Evolutionary conservation across 2,329 filamentous ascomycete species (phyloP), one percentile per base, ranked within the genome.

Genomic region (Diplodia scrobiculata): DNA sequence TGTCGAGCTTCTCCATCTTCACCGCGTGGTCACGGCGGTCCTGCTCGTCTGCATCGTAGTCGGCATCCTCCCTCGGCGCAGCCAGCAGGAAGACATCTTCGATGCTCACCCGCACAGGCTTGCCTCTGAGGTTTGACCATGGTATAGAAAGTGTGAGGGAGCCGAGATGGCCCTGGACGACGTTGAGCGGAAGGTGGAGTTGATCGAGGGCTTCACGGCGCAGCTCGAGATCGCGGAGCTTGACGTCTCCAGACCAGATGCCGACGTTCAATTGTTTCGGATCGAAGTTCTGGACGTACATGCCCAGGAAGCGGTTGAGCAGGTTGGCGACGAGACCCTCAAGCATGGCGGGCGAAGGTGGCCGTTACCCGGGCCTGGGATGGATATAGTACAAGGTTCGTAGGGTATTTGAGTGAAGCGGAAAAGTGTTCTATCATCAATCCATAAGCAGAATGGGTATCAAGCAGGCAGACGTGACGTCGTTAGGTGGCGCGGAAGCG

Each of bases 201-300:
- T 99, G 96, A 76, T 99, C 95, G 70, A 99, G 89, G 19, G 95
- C 95, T 83, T 99, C 95, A 67, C 91, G 87, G 66, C 93, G 91
- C 55, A 99, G 85, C 81, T 99, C 91, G 67, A 99, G 88, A 73
- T 99, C 89, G 68, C 89, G 89, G 53, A 99, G 85, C 81, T 96
- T 97, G 74, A 99, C 95, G 82, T 99, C 95, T 73, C 96, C 95
- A 25, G 91, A 96, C 95, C 94, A 99, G 74, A 99, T 99, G 69
- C 96, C 95, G 69, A 99, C 93, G 77, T 99, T 99, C 71, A 99
- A 86, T 82, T 99, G 95, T 74, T 92, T 90, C 65, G 95, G 92
- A 79, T 99, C 95, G 78, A 99, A 99, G 81, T 99, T 98, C 85
- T 96, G 93, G 79, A 99, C 94, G 79, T 99, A 99, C 90, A 98